Evolutionary conservation across 2,329 filamentous ascomycete species (phyloP).

Genomic region (Epichloe uncinata): DNA sequence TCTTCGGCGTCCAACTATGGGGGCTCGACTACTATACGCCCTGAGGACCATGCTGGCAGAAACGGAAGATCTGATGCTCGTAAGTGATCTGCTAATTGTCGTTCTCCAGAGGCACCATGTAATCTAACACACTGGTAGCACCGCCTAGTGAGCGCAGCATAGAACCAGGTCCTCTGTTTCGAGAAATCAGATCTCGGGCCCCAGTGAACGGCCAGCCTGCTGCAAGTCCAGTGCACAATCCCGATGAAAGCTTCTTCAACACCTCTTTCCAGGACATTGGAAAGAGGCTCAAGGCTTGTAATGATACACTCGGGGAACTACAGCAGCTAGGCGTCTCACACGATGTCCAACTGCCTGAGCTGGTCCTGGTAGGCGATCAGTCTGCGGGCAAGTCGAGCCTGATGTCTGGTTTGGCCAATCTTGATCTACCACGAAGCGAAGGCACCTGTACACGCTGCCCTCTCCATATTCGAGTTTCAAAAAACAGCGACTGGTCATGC

Average conservation of each 20-base stretch:
- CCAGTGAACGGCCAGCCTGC: slow-evolving; percentile 6
- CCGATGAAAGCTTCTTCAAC: slow-evolving; percentile 27
- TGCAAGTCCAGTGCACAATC: slow-evolving; percentile 10
- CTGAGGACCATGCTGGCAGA: slow-evolving; percentile 12
- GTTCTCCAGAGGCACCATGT: background rate
- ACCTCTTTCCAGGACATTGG: slow-evolving; percentile 41
- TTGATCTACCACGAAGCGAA: slow-evolving; percentile 56
- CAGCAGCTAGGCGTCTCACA: slow-evolving; percentile 61
- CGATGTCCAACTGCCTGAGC: slow-evolving; percentile 58
- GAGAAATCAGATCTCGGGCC: slow-evolving; percentile 22
- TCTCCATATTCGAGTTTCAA: slow-evolving; percentile 60
- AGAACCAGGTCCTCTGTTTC: slow-evolving; percentile 24
- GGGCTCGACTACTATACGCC: slow-evolving; percentile 7
- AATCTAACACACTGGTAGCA: slow-evolving; percentile 14
- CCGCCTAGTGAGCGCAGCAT: slow-evolving; percentile 22
- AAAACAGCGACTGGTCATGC: slow-evolving; percentile 50
- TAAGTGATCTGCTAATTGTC: slow-evolving; percentile 13
- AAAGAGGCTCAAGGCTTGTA: slow-evolving; percentile 48
- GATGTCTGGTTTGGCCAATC: slow-evolving; percentile 52
- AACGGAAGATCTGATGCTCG: slow-evolving; percentile 25
- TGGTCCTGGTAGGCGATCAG: slow-evolving; percentile 77
- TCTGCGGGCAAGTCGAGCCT: slow-evolving; percentile 67
- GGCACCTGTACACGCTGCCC: slow-evolving; percentile 73
- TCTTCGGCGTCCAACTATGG: slow-evolving; percentile 10
- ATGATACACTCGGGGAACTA: slow-evolving; percentile 53